These are phyloP conservation scores for Ophiostoma montium DNA, from an alignment of 2,329 filamentous ascomycete genomes.

Conservation along the genomic window DNA sequence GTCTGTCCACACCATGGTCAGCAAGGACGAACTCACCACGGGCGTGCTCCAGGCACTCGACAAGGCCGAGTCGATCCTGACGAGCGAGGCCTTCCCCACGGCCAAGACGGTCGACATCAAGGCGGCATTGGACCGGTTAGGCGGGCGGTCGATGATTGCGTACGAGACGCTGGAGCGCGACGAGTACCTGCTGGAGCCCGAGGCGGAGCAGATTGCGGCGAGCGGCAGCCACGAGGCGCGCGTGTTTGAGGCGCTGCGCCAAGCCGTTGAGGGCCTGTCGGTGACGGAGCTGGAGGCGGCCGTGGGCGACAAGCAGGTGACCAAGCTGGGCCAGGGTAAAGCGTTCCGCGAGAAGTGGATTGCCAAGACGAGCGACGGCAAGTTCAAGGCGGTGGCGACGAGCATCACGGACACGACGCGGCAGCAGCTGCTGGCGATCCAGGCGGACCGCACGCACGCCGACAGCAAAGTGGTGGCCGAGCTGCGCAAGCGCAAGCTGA, in stretches of 20 bases:
- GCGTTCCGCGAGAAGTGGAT: slow-evolving; percentile 77
- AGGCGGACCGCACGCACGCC: slow-evolving; percentile 48
- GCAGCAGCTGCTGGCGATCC: slow-evolving; percentile 60
- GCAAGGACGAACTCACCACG: slow-evolving; percentile 42
- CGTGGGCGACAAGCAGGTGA: slow-evolving; percentile 58
- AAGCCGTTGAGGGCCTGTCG: slow-evolving; percentile 65
- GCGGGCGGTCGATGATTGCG: slow-evolving; percentile 70
- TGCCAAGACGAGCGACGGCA: slow-evolving; percentile 38
- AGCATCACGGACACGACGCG: slow-evolving; percentile 68
- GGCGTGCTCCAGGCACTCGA: slow-evolving; percentile 53
- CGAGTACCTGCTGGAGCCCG: slow-evolving; percentile 59
- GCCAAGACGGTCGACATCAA: slow-evolving; percentile 59
- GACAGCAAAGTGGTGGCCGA: slow-evolving; percentile 69
- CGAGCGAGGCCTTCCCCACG: slow-evolving; percentile 54
- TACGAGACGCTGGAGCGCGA: slow-evolving; percentile 77
- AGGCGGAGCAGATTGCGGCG: slow-evolving; percentile 56
- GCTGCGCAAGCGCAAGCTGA: slow-evolving; percentile 81
- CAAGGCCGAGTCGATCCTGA: slow-evolving; percentile 49
- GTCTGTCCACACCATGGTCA: slow-evolving; percentile 10
- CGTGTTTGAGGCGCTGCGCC: slow-evolving; percentile 60
- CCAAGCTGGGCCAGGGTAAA: slow-evolving; percentile 84
- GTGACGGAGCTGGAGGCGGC: slow-evolving; percentile 57
- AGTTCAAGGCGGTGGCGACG: slow-evolving; percentile 43
- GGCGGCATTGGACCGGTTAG: slow-evolving; percentile 73
- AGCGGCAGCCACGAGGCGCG: slow-evolving; percentile 73